Conservation (phyloP, 2,329 filamentous ascomycete species). For the Fusarium decemcellulare region DNA sequence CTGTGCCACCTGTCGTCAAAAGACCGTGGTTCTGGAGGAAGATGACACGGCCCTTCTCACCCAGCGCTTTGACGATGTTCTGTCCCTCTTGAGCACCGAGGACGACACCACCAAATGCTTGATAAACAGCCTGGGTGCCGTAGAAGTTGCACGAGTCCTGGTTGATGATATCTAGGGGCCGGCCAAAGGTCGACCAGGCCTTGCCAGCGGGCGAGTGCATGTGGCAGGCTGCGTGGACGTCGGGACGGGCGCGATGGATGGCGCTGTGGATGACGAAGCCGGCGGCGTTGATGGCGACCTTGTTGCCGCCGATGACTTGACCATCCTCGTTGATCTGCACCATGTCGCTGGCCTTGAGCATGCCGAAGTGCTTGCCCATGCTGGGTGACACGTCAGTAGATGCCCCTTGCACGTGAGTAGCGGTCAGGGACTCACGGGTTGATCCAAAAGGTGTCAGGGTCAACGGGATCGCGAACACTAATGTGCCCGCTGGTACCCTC, state of each 20-base stretch:
- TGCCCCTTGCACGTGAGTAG: background rate
- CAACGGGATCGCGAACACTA: conserved; percentile 71
- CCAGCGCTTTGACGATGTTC: conserved; percentile 70
- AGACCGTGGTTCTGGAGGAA: conserved; percentile 76
- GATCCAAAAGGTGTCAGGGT: conserved; percentile 73
- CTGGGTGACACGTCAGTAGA: conserved; percentile 1
- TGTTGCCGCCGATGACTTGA: conserved; percentile 65
- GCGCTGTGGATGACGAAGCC: conserved; percentile 74
- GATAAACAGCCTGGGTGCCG: conserved; percentile 68
- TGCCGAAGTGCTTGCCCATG: conserved; percentile 70
- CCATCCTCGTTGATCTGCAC: conserved; percentile 64
- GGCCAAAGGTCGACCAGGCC: conserved; percentile 71
- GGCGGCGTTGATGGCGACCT: conserved; percentile 66
- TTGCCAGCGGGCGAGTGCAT: conserved; percentile 70
- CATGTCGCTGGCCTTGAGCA: conserved; percentile 73
- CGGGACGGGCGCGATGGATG: conserved; percentile 69
- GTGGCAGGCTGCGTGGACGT: conserved; percentile 72
- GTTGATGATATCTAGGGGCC: conserved; percentile 71
- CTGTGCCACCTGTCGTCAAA: conserved; percentile 72
- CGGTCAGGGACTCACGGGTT: conserved; percentile 59
- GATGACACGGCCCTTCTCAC: conserved; percentile 63
- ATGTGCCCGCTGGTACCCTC: conserved; percentile 77
- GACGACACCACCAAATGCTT: conserved; percentile 73
- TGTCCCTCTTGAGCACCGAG: conserved; percentile 70
- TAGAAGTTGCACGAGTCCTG: conserved; percentile 71